These are phyloP conservation scores for Coemansia sp. DNA, from an alignment of 192 early-diverging fungal genomes.

Conservation along the genomic window DNA sequence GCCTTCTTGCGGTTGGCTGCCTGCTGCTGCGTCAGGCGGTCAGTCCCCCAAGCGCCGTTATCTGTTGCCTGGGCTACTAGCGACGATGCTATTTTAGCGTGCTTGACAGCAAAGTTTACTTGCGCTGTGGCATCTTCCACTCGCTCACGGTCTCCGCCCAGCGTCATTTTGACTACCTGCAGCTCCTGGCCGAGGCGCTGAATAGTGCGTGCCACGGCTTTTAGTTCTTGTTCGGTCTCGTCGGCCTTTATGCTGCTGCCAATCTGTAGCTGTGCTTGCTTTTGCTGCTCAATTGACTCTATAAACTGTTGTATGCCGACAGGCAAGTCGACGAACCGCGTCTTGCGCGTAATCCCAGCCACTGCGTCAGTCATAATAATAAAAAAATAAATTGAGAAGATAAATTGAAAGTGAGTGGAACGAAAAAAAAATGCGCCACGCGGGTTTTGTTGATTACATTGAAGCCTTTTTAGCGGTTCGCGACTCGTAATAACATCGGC, in stretches of 20 bases:
- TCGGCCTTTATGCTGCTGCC: slow-evolving; percentile 35
- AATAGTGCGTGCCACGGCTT: slow-evolving; percentile 10
- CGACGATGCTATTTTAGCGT: slow-evolving; percentile 42
- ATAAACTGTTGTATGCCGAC: slow-evolving; percentile 29
- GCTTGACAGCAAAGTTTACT: slow-evolving; percentile 42
- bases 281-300: slow-evolving; percentile 35
- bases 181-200: slow-evolving; percentile 35
- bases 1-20: slow-evolving; percentile 35
- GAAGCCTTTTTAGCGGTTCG: too few relatives aligned
- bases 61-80: slow-evolving; percentile 42
- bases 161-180: slow-evolving; percentile 38
- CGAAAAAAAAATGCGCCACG: not conserved
- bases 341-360: slow-evolving; percentile 29
- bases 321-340: slow-evolving; percentile 44
- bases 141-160: slow-evolving; percentile 26
- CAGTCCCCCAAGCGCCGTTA: slow-evolving; percentile 41
- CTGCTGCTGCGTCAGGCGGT: slow-evolving; percentile 40
- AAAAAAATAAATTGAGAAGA: not conserved
- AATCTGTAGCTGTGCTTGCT: slow-evolving; percentile 50
- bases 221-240: slow-evolving; percentile 34
- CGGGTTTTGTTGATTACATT: not conserved
- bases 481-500: too few relatives aligned
- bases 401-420: too few relatives aligned
- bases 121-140: slow-evolving; percentile 34
- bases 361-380: not conserved